phyloP scores from a whole-genome alignment of 805 yeast species.

The Suhomyces prunicola region DNA sequence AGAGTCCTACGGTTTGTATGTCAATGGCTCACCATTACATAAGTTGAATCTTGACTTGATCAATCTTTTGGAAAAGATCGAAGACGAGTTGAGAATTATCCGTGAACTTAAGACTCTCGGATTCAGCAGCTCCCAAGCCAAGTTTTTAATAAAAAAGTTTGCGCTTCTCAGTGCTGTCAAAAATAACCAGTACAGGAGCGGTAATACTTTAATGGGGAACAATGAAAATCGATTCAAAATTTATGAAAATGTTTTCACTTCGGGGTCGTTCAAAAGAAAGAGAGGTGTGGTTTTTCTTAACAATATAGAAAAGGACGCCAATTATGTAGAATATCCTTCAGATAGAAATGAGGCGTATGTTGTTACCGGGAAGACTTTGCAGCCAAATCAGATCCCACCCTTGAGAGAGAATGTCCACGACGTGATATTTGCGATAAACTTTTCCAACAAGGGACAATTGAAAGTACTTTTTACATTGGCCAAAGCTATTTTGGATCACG shows the following conservation, averaged over 20 bases:
- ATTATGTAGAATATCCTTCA: constrained; percentile 45
- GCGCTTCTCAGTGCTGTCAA: constrained; percentile 41
- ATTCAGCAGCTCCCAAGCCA: constrained; percentile 29
- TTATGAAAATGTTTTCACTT: constrained; percentile 22
- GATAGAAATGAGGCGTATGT: constrained; percentile 47
- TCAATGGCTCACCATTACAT: constrained; percentile 68
- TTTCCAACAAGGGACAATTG: constrained; percentile 52
- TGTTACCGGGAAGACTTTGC: constrained; percentile 16
- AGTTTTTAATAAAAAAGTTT: constrained; percentile 32
- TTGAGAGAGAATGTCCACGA: constrained; percentile 74
- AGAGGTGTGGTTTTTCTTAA: constrained; percentile 67
- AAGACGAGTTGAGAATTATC: constrained; percentile 22
- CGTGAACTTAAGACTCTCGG: constrained; percentile 27
- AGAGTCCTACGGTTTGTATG: constrained; percentile 49
- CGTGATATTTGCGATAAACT: constrained; percentile 62
- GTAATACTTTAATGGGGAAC: constrained; percentile 28
- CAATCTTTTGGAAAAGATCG: constrained; percentile 39
- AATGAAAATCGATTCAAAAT: constrained; percentile 35
- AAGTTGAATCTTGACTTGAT: constrained; percentile 42
- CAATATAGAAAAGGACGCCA: constrained; percentile 63
- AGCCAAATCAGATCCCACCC: constrained; percentile 63
- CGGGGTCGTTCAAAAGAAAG: constrained; percentile 10
- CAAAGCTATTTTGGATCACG: constrained; percentile 48
- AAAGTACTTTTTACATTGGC: constrained; percentile 48
- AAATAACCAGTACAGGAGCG: constrained; percentile 32